These are phyloP conservation scores for Filosporella fistucella DNA, from an alignment of 495 filamentous ascomycete species.

Conservation along the genomic window DNA sequence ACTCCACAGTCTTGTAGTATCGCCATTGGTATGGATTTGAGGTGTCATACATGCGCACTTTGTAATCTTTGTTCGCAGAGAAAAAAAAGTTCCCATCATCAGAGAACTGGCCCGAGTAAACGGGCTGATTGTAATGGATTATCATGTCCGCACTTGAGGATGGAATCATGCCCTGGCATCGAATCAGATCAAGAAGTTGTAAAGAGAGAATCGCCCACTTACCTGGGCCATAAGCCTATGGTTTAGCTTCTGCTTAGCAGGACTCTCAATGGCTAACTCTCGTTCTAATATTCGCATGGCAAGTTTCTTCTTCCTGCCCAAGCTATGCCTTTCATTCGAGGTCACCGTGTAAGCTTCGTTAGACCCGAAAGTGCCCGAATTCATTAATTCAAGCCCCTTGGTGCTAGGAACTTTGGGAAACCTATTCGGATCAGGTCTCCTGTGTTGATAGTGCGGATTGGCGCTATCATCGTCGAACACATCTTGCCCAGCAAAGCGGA, in stretches of 20 bases:
- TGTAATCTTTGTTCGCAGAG: constrained; percentile 88
- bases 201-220: neutral
- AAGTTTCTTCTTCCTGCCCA: constrained; percentile 54
- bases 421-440: constrained; percentile 34
- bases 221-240: constrained; percentile 65
- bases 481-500: constrained; percentile 27
- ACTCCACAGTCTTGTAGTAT: constrained; percentile 88
- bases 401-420: constrained; percentile 79
- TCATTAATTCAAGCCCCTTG: constrained; percentile 71
- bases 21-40: constrained; percentile 94
- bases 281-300: constrained; percentile 69
- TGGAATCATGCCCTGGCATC: constrained; percentile 56
- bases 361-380: constrained; percentile 69
- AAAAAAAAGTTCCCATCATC: constrained; percentile 98
- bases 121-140: constrained; percentile 77
- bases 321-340: constrained; percentile 18
- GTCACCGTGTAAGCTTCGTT: constrained; percentile 48
- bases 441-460: constrained; percentile 30
- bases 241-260: constrained; percentile 46
- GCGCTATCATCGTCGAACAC: constrained; percentile 31
- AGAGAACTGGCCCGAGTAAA: constrained; percentile 95
- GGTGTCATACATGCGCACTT: constrained; percentile 94
- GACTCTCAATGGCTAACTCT: constrained; percentile 63
- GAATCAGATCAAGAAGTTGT: neutral
- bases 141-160: constrained; percentile 77